These are phyloP conservation scores for Coemansia sp. DNA, from an alignment of 192 early-diverging fungal genomes.

Conservation along the genomic window DNA sequence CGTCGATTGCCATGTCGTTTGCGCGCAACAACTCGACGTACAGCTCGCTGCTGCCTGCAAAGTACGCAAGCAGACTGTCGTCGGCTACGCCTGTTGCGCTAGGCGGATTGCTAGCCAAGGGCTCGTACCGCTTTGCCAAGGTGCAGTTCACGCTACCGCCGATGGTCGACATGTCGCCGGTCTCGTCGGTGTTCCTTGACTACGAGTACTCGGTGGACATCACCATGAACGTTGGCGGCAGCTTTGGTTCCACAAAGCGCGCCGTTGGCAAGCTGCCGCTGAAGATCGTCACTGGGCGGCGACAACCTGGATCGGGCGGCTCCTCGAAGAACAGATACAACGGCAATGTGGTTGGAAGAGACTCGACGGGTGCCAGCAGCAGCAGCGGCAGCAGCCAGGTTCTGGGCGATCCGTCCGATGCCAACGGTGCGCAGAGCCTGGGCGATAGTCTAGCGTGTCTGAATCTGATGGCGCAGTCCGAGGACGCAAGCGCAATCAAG, in stretches of 20 bases:
- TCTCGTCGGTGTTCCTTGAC: constrained; percentile 52
- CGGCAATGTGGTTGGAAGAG: constrained; percentile 7
- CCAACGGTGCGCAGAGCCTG: constrained; percentile 23
- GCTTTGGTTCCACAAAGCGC: constrained; percentile 45
- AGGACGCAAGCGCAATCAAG: constrained; percentile 25
- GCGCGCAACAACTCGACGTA: constrained; percentile 22
- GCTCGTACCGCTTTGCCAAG: constrained; percentile 53
- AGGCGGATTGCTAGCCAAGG: constrained; percentile 41
- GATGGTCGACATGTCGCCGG: constrained; percentile 43
- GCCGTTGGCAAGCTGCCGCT: constrained; percentile 38
- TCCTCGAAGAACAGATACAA: neutral
- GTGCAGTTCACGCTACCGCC: constrained; percentile 49
- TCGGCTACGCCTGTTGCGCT: constrained; percentile 37
- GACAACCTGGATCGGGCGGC: constrained; percentile 17
- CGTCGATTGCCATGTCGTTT: constrained; percentile 16
- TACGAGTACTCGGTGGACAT: constrained; percentile 54
- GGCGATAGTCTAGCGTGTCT: constrained; percentile 46
- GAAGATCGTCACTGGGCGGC: constrained; percentile 43
- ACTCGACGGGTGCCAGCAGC: constrained; percentile 11
- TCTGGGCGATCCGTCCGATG: constrained; percentile 13
- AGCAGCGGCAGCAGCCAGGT: constrained; percentile 15
- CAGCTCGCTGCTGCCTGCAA: constrained; percentile 8
- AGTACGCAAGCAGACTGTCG: constrained; percentile 13
- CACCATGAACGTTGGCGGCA: constrained; percentile 41
- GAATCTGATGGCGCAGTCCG: constrained; percentile 37